phyloP scores from a whole-genome alignment of 2,329 filamentous ascomycete species.

The Fusarium oligoseptatum region DNA sequence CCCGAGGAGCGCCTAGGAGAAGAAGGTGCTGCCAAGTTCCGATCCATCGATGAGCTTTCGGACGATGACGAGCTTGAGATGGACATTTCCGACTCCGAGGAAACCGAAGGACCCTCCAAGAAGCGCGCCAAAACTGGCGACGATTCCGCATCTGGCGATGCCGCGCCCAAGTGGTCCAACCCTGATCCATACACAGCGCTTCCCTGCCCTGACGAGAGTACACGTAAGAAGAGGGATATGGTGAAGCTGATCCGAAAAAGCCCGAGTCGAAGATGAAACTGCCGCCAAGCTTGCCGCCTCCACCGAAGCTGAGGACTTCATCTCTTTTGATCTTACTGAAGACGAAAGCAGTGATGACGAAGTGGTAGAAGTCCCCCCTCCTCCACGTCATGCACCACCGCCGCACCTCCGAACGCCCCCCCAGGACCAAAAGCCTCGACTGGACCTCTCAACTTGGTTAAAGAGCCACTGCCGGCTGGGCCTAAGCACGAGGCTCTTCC shows the following conservation, averaged over 20 bases:
- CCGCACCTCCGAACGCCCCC: conserved; percentile 38
- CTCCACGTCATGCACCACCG: conserved; percentile 29
- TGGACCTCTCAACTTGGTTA: not conserved
- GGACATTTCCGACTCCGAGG: conserved; percentile 66
- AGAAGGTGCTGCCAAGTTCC: conserved; percentile 64
- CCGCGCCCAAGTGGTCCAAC: conserved; percentile 89
- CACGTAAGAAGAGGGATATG: conserved; percentile 84
- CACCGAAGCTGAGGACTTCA: conserved; percentile 83
- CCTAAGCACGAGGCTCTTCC: conserved; percentile 37
- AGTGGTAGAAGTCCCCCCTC: conserved; percentile 34
- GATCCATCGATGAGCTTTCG: conserved; percentile 68
- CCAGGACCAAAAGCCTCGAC: conserved; percentile 44
- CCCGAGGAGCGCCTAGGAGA: conserved; percentile 63
- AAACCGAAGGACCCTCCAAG: conserved; percentile 57
- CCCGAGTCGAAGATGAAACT: conserved; percentile 72
- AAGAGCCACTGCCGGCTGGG: conserved; percentile 2
- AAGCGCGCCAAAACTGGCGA: conserved; percentile 50
- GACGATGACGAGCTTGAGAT: conserved; percentile 75
- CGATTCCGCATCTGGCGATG: conserved; percentile 54
- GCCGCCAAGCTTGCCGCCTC: conserved; percentile 64
- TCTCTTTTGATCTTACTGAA: conserved; percentile 82
- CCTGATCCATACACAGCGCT: conserved; percentile 93
- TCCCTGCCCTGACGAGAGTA: conserved; percentile 80
- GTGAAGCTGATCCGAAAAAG: conserved; percentile 95
- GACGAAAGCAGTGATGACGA: conserved; percentile 56